Percentiles rank a stretch among this genome's conserved stretches.
phyloP scores from a whole-genome alignment of 2,329 filamentous ascomycete genomes.

The Pseudogymnoascus destructans region DNA sequence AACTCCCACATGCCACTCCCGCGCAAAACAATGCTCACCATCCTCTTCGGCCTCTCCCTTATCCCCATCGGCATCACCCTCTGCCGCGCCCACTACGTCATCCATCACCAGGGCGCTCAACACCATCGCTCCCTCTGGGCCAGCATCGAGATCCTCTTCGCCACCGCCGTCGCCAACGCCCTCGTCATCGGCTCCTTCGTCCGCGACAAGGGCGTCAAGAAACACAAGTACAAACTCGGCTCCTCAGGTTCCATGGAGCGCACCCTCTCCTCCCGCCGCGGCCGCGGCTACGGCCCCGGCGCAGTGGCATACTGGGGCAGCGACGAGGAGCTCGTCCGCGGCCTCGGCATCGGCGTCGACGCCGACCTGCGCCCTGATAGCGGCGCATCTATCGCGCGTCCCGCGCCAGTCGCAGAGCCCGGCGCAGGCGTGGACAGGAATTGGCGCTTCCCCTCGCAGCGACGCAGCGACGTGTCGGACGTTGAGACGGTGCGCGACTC shows the following conservation, averaged over 20 bases:
- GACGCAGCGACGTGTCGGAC: conserved; percentile 33
- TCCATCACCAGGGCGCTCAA: conserved; percentile 57
- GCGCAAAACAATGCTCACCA: conserved; percentile 65
- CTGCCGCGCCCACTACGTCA: conserved; percentile 69
- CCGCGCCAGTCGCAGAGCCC: conserved; percentile 23
- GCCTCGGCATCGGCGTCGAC: conserved; percentile 57
- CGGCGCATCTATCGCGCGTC: conserved; percentile 16
- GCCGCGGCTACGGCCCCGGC: conserved; percentile 27
- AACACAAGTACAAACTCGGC: conserved; percentile 62
- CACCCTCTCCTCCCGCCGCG: conserved; percentile 29
- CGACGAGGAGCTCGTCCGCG: conserved; percentile 78
- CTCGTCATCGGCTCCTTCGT: conserved; percentile 88
- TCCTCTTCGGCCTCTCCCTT: conserved; percentile 76
- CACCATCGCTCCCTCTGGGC: conserved; percentile 81
- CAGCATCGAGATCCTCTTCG: conserved; percentile 80
- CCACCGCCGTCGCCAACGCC: conserved; percentile 74
- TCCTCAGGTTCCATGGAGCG: conserved; percentile 50
- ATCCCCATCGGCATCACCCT: conserved; percentile 66
- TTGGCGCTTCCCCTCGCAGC: conserved; percentile 22
- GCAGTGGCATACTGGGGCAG: conserved; percentile 57
- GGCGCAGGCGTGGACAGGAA: conserved; percentile 14
- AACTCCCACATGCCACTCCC: conserved; percentile 62
- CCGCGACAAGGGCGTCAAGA: conserved; percentile 80
- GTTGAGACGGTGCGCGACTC: conserved; percentile 25
- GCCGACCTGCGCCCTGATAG: conserved; percentile 34